phyloP scores from a whole-genome alignment of 768 basidiomycete species.

The Gyrodon lividus region DNA sequence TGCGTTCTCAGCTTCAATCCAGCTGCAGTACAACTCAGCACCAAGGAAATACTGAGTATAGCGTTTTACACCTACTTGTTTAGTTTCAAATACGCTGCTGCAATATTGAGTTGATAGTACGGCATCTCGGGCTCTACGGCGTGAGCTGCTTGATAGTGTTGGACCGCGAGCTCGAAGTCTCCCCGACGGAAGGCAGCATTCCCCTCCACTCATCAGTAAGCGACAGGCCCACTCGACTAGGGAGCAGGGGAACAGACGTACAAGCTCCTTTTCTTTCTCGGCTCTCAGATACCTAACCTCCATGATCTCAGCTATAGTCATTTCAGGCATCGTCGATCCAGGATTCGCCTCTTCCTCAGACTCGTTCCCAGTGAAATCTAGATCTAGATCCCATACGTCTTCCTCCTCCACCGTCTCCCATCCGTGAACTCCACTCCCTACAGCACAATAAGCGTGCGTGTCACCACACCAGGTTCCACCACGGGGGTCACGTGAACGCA shows the following conservation, averaged over 20 bases:
- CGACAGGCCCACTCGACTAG: neutral
- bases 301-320: constrained; percentile 74
- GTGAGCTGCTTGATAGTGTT: constrained; percentile 59
- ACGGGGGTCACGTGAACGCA: neutral
- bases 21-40: constrained; percentile 41
- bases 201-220: constrained; percentile 44
- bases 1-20: constrained; percentile 69
- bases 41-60: constrained; percentile 6
- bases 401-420: constrained; percentile 79
- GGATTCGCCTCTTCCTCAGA: constrained; percentile 49
- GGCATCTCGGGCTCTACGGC: constrained; percentile 70
- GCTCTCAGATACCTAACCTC: constrained; percentile 71
- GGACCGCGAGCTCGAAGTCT: constrained; percentile 53
- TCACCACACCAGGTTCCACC: neutral
- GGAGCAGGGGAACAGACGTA: constrained; percentile 26
- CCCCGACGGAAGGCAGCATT: constrained; percentile 68
- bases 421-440: constrained; percentile 60
- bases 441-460: neutral
- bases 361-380: constrained; percentile 61
- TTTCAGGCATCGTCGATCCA: constrained; percentile 31
- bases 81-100: constrained; percentile 71
- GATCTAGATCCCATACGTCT: constrained; percentile 70
- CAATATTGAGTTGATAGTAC: constrained; percentile 74
- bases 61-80: constrained; percentile 49
- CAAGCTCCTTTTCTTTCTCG: constrained; percentile 70